phyloP scores from a whole-genome alignment of 148 eudicot genomes.

The Nepenthes gracilis region DNA sequence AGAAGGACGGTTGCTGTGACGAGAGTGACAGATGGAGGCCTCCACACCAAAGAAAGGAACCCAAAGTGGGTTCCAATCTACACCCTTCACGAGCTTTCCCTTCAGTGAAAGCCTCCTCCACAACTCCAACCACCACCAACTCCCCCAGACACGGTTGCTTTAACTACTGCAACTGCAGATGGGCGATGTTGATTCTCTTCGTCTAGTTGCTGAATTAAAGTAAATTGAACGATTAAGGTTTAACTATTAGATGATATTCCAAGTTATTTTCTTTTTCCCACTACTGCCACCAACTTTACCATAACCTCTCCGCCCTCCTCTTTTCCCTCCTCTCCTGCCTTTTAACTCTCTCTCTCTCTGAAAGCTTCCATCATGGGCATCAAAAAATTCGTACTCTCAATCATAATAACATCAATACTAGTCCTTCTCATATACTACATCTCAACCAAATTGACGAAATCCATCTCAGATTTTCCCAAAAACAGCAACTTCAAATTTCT shows the following conservation, averaged over 20 bases:
- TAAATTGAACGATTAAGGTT: too few relatives aligned
- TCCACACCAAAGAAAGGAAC: too few relatives aligned
- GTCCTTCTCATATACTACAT: slow-evolving; percentile 21
- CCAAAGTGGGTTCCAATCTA: too few relatives aligned
- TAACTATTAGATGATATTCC: too few relatives aligned
- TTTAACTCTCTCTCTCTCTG: too few relatives aligned
- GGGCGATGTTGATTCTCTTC: too few relatives aligned
- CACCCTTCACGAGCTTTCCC: not conserved
- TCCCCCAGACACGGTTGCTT: not conserved
- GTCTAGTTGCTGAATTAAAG: too few relatives aligned
- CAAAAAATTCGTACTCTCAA: slow-evolving; percentile 28
- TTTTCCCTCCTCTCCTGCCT: slow-evolving; percentile 1
- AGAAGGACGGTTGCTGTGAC: too few relatives aligned
- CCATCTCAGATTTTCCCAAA: slow-evolving; percentile 9
- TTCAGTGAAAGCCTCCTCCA: slow-evolving; percentile 1
- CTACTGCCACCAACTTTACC: not conserved
- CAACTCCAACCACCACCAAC: too few relatives aligned
- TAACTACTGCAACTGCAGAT: not conserved
- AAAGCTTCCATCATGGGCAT: slow-evolving; percentile 30
- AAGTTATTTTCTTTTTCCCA: too few relatives aligned
- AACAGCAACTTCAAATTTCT: slow-evolving; percentile 16
- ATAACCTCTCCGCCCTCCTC: not conserved
- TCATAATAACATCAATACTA: slow-evolving; percentile 35
- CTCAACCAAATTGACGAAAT: slow-evolving; percentile 16
- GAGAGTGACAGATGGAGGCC: too few relatives aligned